Percentiles rank a stretch among this genome's conserved stretches.
Conservation (phyloP, 108 stramenopile species). For the Discostella stelligeroides region DNA sequence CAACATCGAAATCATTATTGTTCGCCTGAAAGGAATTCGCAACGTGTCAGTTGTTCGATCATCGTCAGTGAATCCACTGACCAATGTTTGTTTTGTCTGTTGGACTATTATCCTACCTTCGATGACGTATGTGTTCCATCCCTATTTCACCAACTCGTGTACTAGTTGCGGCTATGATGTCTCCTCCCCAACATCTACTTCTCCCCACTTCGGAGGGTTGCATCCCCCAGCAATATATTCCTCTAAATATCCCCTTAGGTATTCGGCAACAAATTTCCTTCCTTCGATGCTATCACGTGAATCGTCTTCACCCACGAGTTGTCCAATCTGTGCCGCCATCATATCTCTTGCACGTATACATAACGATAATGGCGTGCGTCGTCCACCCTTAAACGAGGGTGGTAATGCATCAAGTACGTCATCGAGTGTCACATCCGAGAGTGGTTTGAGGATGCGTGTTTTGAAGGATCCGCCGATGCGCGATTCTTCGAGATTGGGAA, state of each 20-base stretch:
- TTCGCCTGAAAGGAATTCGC: too few relatives aligned
- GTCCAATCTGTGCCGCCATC: slow-evolving; percentile 81
- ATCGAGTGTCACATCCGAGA: slow-evolving; percentile 77
- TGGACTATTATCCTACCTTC: too few relatives aligned
- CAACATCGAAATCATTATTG: too few relatives aligned
- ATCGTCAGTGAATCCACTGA: too few relatives aligned
- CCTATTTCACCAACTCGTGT: not conserved
- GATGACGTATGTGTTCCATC: too few relatives aligned
- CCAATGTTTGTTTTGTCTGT: too few relatives aligned
- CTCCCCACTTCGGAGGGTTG: slow-evolving; percentile 65
- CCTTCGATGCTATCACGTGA: slow-evolving; percentile 46
- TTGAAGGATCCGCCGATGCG: slow-evolving; percentile 71
- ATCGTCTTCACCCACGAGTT: slow-evolving; percentile 64
- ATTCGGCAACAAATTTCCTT: slow-evolving; percentile 65
- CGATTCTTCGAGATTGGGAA: slow-evolving; percentile 48
- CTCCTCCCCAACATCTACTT: slow-evolving; percentile 34
- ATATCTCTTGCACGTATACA: slow-evolving; percentile 77
- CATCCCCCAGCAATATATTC: slow-evolving; percentile 74
- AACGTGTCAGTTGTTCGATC: too few relatives aligned
- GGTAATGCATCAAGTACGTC: slow-evolving; percentile 87
- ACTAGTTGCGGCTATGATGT: too few relatives aligned
- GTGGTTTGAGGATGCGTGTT: slow-evolving; percentile 85
- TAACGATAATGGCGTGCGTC: slow-evolving; percentile 59
- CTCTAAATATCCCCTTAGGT: slow-evolving; percentile 68
- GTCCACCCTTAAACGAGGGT: slow-evolving; percentile 76